These are phyloP conservation scores for Diatrype stigma DNA, from an alignment of 2,329 filamentous ascomycete genomes.

Conservation along the genomic window DNA sequence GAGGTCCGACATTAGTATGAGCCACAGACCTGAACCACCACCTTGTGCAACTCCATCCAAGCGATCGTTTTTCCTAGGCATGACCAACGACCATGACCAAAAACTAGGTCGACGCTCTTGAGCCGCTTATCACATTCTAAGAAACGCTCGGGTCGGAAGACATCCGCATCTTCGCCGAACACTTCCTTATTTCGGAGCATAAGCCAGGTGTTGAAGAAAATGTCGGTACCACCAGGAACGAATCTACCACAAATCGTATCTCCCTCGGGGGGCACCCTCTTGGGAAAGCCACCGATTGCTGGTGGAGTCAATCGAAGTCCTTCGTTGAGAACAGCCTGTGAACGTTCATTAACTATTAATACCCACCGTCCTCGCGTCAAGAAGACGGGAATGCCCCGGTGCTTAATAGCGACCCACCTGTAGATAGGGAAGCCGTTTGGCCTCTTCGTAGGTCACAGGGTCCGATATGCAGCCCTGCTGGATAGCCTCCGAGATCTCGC, in stretches of 20 bases:
- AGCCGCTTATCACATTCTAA: conserved; percentile 15
- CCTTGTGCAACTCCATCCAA: conserved; percentile 2
- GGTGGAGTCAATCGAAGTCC: conserved; percentile 21
- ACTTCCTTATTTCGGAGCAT: conserved; percentile 19
- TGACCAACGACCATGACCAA: conserved; percentile 12
- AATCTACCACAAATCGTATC: conserved; percentile 18
- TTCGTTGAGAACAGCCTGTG: conserved; percentile 22
- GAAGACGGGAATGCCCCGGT: background rate
- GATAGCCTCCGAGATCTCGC: conserved; percentile 15
- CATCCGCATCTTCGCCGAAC: conserved; percentile 19
- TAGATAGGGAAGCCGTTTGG: conserved; percentile 19
- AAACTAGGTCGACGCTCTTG: conserved; percentile 19
- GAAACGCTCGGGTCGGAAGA: conserved; percentile 22
- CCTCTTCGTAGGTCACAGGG: conserved; percentile 19
- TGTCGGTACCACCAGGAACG: conserved; percentile 20
- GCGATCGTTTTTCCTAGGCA: background rate
- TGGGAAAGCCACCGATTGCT: conserved; percentile 16
- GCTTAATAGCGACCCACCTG: conserved; percentile 10
- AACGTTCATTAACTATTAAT: background rate
- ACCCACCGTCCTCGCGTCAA: background rate
- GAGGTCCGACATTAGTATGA: background rate
- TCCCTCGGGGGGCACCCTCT: conserved; percentile 19
- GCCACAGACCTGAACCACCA: background rate
- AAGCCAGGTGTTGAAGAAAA: conserved; percentile 15
- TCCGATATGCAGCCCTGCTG: conserved; percentile 15